Evolutionary conservation across 1,284 basidiomycete species (phyloP), one percentile per base, ranked within the genome.

Genomic region (Microbotryum scabiosae): DNA sequence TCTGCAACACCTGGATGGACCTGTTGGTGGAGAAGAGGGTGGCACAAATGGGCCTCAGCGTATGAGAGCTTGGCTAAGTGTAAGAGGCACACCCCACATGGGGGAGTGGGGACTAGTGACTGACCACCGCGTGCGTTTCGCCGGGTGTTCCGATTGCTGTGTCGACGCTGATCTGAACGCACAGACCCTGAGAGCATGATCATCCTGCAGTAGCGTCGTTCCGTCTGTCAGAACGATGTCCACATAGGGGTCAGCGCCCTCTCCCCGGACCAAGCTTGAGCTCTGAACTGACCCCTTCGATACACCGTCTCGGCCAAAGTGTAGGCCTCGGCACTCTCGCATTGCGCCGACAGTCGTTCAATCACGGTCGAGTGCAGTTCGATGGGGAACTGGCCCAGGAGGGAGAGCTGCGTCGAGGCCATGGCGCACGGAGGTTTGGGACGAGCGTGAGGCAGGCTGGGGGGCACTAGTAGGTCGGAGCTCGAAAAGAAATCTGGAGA

Each of bases 401-500:
- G 46, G 10, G 54, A 51, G 2, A 67, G 57, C 49, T 66, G 62
- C 10, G 62, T 66, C 25, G 41, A n/a, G 3, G 62, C 45, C 65
- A 66, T 66, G 9, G n/a, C 23, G n/a, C n/a, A n/a, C 52, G 30
- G 23, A 20, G n/a, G 32, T 4, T 4, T 28, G 25, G 20, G 43
- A 54, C 4, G 4, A 36, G 16, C 21, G 7, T 32, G 51, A 10
- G 36, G 46, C n/a, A n/a, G n/a, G n/a, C n/a, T n/a, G n/a, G n/a
- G n/a, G n/a, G n/a, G n/a, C n/a, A n/a, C n/a, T n/a, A n/a, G n/a
- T n/a, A n/a, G n/a, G n/a, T n/a, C n/a, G n/a, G n/a, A n/a, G n/a
- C n/a, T n/a, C n/a, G n/a, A n/a, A n/a, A n/a, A n/a, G n/a, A n/a
- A n/a, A n/a, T n/a, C n/a, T n/a, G n/a, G n/a, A n/a, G n/a, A n/a